Evolutionary conservation across 805 yeast genomes (phyloP).

Genomic region (Yarrowia osloensis): DNA sequence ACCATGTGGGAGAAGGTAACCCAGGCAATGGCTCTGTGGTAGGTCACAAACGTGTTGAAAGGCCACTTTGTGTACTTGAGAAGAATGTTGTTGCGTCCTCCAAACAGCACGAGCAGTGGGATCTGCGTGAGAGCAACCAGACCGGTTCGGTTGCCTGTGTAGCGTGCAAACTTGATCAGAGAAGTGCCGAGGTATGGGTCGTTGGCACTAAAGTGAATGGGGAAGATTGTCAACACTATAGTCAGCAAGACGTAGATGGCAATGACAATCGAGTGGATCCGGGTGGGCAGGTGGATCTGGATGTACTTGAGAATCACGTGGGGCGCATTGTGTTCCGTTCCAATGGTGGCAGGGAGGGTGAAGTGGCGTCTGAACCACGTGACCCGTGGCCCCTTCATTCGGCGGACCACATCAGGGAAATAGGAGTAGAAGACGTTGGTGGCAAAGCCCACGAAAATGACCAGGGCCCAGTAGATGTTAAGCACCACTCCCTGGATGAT

Average conservation of each 20-base stretch:
- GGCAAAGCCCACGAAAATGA: constrained; percentile 3
- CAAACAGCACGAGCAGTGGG: neutral
- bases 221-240: neutral
- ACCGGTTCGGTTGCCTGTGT: constrained; percentile 24
- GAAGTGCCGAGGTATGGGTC: constrained; percentile 23
- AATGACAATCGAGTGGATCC: constrained; percentile 18
- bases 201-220: constrained; percentile 7
- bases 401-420: constrained; percentile 1
- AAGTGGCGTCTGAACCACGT: constrained; percentile 24
- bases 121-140: constrained; percentile 26
- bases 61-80: constrained; percentile 21
- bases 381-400: constrained; percentile 4
- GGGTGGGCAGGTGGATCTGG: constrained; percentile 22
- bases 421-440: constrained; percentile 17
- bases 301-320: constrained; percentile 7
- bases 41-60: constrained; percentile 14
- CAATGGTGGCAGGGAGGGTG: constrained; percentile 2
- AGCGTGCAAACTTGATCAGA: constrained; percentile 10
- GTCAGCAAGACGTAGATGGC: constrained; percentile 3
- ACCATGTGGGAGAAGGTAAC: constrained; percentile 19
- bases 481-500: constrained; percentile 27
- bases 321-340: constrained; percentile 17
- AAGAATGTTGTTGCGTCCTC: constrained; percentile 16
- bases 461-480: constrained; percentile 22
- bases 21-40: constrained; percentile 26